Conservation (phyloP, 1,139 yeast genomes). For the Hemisphaericaspora subhashii region DNA sequence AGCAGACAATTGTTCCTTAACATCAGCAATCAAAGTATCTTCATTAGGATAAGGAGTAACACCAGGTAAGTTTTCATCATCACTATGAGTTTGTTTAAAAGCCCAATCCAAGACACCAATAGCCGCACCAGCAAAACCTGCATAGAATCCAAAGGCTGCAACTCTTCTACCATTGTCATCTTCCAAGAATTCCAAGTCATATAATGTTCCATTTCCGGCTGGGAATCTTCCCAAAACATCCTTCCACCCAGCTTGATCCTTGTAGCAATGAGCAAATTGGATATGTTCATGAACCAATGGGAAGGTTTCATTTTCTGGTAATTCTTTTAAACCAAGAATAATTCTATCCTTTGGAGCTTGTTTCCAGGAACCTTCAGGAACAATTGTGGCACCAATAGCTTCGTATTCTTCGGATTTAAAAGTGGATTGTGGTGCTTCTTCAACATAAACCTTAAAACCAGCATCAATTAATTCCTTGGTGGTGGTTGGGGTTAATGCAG, state of each 20-base stretch:
- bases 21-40: conserved; percentile 65
- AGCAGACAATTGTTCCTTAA: conserved; percentile 56
- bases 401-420: conserved; percentile 76
- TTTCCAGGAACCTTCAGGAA: conserved; percentile 92
- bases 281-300: conserved; percentile 95
- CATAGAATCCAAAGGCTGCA: conserved; percentile 98
- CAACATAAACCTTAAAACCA: conserved; percentile 87
- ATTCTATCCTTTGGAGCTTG: conserved; percentile 86
- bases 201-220: conserved; percentile 83
- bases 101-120: conserved; percentile 94
- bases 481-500: conserved; percentile 91
- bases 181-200: conserved; percentile 91
- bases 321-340: conserved; percentile 90
- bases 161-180: conserved; percentile 96
- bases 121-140: conserved; percentile 99
- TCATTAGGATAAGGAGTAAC: conserved; percentile 85
- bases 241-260: conserved; percentile 96
- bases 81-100: conserved; percentile 73
- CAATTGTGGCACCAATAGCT: conserved; percentile 79
- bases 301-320: conserved; percentile 87
- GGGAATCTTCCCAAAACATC: conserved; percentile 87
- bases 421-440: conserved; percentile 80
- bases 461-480: conserved; percentile 81
- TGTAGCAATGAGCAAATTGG: conserved; percentile 98
- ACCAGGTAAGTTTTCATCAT: conserved; percentile 65